Evolutionary conservation across 2,329 filamentous ascomycete species (phyloP).

Genomic region (Fusarium decemcellulare): DNA sequence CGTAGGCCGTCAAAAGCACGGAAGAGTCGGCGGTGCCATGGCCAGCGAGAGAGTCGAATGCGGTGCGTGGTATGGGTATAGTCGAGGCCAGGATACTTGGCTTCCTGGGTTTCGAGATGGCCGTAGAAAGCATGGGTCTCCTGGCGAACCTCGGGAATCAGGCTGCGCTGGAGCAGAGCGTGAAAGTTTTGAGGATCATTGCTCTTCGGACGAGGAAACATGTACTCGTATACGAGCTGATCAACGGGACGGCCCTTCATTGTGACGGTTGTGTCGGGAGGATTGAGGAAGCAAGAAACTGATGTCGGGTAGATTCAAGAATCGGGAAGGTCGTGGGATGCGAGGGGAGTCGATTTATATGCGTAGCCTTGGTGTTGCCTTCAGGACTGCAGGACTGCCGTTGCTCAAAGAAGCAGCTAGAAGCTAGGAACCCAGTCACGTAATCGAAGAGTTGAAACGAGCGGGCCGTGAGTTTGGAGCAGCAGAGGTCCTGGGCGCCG

Average conservation of each 20-base stretch:
- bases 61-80: constrained; percentile 82
- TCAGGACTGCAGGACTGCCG: not conserved
- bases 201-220: constrained; percentile 78
- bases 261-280: constrained; percentile 43
- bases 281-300: not conserved
- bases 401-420: constrained; percentile 19
- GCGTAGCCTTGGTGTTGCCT: not conserved
- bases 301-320: constrained; percentile 6
- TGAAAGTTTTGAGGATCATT: constrained; percentile 81
- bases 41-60: constrained; percentile 82
- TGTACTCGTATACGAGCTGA: constrained; percentile 79
- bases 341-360: not conserved
- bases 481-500: not conserved
- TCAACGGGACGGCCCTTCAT: constrained; percentile 83
- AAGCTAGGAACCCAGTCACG: constrained; percentile 31
- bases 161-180: constrained; percentile 76
- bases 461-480: constrained; percentile 18
- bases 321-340: not conserved
- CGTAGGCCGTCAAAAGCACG: constrained; percentile 79
- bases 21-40: constrained; percentile 83
- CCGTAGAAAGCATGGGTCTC: constrained; percentile 86
- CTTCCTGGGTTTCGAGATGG: constrained; percentile 83
- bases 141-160: constrained; percentile 83
- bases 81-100: constrained; percentile 86
- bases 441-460: constrained; percentile 36